Evolutionary conservation across 2,329 filamentous ascomycete species (phyloP).

Genomic region (Septoria petroselini): DNA sequence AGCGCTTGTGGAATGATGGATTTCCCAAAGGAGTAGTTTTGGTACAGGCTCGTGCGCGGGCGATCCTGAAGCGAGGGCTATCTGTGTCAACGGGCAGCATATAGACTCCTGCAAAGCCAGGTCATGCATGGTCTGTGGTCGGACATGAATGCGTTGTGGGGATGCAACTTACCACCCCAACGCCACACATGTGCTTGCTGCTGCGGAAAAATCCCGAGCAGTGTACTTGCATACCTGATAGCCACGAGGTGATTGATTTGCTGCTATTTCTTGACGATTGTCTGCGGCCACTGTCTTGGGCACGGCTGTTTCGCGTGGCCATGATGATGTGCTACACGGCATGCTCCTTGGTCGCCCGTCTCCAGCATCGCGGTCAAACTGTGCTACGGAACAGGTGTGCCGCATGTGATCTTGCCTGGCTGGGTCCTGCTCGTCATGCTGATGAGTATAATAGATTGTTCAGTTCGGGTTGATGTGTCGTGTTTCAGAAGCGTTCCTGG

Average conservation of each 20-base stretch:
- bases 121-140: conserved; percentile 1
- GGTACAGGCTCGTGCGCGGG: conserved; percentile 10
- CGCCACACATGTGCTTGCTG: conserved; percentile 12
- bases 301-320: not conserved
- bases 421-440: not conserved
- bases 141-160: not conserved
- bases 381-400: not conserved
- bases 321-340: not conserved
- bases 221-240: not conserved
- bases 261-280: not conserved
- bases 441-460: conserved; percentile 1
- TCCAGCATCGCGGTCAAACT: not conserved
- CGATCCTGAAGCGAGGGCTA: conserved; percentile 13
- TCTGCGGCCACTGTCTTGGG: not conserved
- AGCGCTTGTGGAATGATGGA: conserved; percentile 16
- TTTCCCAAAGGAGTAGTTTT: conserved; percentile 18
- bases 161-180: conserved; percentile 9
- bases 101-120: not conserved
- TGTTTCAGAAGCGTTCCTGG: not conserved
- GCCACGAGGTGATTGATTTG: not conserved
- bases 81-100: conserved; percentile 15
- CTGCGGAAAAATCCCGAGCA: conserved; percentile 5
- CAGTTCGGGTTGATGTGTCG: not conserved
- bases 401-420: not conserved
- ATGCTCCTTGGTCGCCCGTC: not conserved